Evolutionary conservation across 2,329 filamentous ascomycete species (phyloP).

Genomic region (Colletotrichum plurivorum): DNA sequence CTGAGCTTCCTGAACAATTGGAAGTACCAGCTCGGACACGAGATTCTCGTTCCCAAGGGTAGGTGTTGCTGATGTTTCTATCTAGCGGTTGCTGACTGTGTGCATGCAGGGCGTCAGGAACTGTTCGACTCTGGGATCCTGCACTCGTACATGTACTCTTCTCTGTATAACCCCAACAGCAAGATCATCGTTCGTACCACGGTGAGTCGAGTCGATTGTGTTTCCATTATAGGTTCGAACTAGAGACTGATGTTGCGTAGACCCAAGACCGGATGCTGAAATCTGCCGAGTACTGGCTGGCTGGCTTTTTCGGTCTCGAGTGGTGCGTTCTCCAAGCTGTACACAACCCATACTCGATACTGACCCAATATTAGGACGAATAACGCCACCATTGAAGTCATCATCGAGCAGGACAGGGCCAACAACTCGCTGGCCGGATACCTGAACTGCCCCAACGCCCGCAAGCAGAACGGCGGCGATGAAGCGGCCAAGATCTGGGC

Average conservation of each 20-base stretch:
- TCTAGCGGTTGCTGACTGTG: background rate
- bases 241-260: constrained; percentile 44
- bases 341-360: background rate
- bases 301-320: constrained; percentile 83
- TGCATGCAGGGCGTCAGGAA: constrained; percentile 71
- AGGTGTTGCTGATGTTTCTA: background rate
- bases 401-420: constrained; percentile 74
- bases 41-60: constrained; percentile 79
- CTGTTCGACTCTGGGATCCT: constrained; percentile 78
- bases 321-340: constrained; percentile 59
- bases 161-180: constrained; percentile 78
- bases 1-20: constrained; percentile 79
- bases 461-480: constrained; percentile 64
- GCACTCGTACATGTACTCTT: constrained; percentile 81
- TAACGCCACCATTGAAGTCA: constrained; percentile 80
- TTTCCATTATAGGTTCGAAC: background rate
- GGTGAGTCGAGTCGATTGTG: constrained; percentile 46
- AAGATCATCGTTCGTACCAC: constrained; percentile 83
- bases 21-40: constrained; percentile 77
- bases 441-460: constrained; percentile 75
- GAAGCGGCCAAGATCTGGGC: constrained; percentile 73
- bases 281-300: constrained; percentile 82
- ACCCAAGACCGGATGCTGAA: constrained; percentile 85
- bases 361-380: constrained; percentile 62
- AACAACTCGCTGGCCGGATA: constrained; percentile 82